Percentiles rank a stretch among this genome's conserved stretches.
Evolutionary conservation across 345 rosid species (phyloP).

Genomic region (Arabis alpina): DNA sequence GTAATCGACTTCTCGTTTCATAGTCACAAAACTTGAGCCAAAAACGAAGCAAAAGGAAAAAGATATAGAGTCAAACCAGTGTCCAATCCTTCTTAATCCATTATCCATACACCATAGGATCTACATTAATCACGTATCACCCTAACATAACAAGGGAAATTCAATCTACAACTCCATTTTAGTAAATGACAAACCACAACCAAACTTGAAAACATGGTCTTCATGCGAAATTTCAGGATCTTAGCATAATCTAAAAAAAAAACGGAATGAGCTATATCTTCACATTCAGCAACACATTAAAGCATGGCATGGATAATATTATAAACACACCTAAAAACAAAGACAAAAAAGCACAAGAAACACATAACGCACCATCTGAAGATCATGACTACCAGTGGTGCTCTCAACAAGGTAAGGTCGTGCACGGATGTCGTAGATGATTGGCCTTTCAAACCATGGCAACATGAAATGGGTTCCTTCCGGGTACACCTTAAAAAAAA

Average conservation of each 20-base stretch:
- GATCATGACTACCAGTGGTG: slow-evolving; percentile 95
- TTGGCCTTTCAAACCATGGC: slow-evolving; percentile 93
- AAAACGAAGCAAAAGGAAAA: too few species aligned
- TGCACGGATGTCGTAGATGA: slow-evolving; percentile 93
- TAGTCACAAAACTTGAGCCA: not conserved
- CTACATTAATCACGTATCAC: not conserved
- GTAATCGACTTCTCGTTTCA: not conserved
- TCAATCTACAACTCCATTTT: not conserved
- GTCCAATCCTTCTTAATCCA: not conserved
- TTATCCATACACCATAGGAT: not conserved
- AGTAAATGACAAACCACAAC: slow-evolving; percentile 4
- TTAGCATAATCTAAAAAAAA: not conserved
- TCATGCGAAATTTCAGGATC: slow-evolving; percentile 8
- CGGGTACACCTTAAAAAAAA: slow-evolving; percentile 70
- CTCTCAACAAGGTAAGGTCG: slow-evolving; percentile 91
- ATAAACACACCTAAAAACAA: slow-evolving; percentile 1
- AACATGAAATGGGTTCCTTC: slow-evolving; percentile 93
- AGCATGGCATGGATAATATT: not conserved
- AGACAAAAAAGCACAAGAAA: slow-evolving; percentile 3
- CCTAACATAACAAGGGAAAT: slow-evolving; percentile 1
- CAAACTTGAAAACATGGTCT: not conserved
- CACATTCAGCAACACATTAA: not conserved
- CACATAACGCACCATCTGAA: slow-evolving; percentile 69
- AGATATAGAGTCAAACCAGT: not conserved
- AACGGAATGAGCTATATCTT: slow-evolving; percentile 11